Percentiles rank a stretch among this genome's conserved stretches.
These are phyloP conservation scores for Candida fluviatilis DNA, from an alignment of 805 yeast genomes.

Conservation along the genomic window DNA sequence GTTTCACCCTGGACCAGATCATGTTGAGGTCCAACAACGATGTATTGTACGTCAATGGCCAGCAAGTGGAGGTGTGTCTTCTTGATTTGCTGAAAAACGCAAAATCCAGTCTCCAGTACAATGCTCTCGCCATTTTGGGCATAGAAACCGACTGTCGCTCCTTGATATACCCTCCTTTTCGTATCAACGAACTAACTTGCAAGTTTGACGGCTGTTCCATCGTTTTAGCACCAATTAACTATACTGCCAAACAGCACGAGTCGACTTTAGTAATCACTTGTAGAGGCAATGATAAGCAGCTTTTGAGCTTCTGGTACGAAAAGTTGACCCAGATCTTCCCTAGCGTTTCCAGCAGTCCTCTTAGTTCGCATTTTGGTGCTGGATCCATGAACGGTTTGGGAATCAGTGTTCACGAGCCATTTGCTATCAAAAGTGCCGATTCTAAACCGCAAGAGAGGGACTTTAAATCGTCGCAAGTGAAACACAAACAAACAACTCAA, in stretches of 20 bases:
- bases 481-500: too few species aligned
- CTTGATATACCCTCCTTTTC: constrained; percentile 39
- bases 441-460: too few species aligned
- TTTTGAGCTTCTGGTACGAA: constrained; percentile 26
- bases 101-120: constrained; percentile 15
- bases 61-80: constrained; percentile 28
- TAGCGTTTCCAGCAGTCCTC: constrained; percentile 19
- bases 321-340: constrained; percentile 34
- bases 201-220: constrained; percentile 10
- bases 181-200: constrained; percentile 33
- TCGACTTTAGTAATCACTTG: not conserved
- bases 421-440: not conserved
- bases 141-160: constrained; percentile 22
- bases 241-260: constrained; percentile 4
- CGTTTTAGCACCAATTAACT: constrained; percentile 16
- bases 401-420: constrained; percentile 17
- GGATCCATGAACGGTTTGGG: constrained; percentile 30
- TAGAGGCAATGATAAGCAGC: constrained; percentile 7
- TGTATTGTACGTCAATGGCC: constrained; percentile 10
- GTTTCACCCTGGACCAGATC: constrained; percentile 33
- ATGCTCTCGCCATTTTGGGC: constrained; percentile 35
- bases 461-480: too few species aligned
- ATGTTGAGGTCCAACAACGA: constrained; percentile 27
- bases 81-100: constrained; percentile 20
- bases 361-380: constrained; percentile 16